phyloP scores from a whole-genome alignment of 345 rosid genomes.

The Salix arbutifolia region DNA sequence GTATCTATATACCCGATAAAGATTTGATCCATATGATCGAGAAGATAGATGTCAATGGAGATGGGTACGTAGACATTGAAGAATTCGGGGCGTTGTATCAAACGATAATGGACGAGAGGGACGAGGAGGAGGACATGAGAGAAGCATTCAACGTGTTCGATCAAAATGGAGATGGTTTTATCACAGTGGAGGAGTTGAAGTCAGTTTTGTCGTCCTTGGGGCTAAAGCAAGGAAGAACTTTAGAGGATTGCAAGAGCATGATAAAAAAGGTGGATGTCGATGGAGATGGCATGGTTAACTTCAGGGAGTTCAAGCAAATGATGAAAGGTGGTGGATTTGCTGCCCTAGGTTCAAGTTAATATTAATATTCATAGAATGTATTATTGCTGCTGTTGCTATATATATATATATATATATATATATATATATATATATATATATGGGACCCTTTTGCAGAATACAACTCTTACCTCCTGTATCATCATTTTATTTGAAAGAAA shows the following conservation, averaged over 20 bases:
- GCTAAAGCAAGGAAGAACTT: conserved; percentile 71
- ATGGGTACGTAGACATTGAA: conserved; percentile 77
- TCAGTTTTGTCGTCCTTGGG: conserved; percentile 83
- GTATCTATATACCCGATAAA: conserved; percentile 58
- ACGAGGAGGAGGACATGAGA: conserved; percentile 77
- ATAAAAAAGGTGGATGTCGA: conserved; percentile 85
- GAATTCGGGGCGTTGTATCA: conserved; percentile 76
- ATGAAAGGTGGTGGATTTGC: conserved; percentile 92
- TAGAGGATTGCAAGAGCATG: conserved; percentile 83
- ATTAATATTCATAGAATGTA: no score
- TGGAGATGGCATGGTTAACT: conserved; percentile 91
- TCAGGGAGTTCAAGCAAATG: conserved; percentile 85
- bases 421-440: no score
- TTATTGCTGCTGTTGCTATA: no score
- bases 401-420: no score
- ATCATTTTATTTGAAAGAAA: background rate
- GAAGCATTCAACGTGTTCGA: conserved; percentile 92
- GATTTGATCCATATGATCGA: conserved; percentile 75
- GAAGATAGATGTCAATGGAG: conserved; percentile 78
- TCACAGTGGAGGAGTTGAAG: conserved; percentile 77
- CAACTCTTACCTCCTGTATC: background rate
- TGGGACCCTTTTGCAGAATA: background rate
- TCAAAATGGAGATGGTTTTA: conserved; percentile 87
- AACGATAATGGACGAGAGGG: conserved; percentile 78
- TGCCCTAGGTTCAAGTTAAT: conserved; percentile 49